Conservation (phyloP, 106 monocot species). For the Dendrobium officinale region DNA sequence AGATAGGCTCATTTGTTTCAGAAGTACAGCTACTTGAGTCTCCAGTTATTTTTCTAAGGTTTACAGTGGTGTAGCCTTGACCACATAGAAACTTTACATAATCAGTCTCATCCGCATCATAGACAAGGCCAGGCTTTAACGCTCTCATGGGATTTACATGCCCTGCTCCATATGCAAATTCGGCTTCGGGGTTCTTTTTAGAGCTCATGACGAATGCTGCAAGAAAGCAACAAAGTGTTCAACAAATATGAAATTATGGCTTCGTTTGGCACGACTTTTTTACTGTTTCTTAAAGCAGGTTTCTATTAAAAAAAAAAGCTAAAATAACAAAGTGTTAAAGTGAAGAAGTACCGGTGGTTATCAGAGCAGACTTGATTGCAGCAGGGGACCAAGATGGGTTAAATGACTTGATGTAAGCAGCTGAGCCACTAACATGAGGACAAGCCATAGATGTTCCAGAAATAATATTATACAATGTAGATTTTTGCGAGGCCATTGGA, state of each 20-base stretch:
- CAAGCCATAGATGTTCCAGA: conserved; percentile 45
- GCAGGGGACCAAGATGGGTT: conserved; percentile 30
- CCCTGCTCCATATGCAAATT: conserved; percentile 23
- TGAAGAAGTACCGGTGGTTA: conserved; percentile 33
- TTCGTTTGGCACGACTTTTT: too few relatives aligned
- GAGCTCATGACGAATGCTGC: conserved; percentile 13
- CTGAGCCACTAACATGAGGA: conserved; percentile 23
- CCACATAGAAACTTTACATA: conserved; percentile 14
- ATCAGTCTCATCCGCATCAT: conserved; percentile 16
- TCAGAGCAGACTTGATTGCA: conserved; percentile 32
- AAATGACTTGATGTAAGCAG: conserved; percentile 33
- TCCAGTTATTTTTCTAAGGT: conserved; percentile 9
- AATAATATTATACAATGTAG: conserved; percentile 14
- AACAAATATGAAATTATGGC: neutral
- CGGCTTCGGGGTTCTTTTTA: conserved; percentile 7
- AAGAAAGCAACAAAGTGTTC: neutral
- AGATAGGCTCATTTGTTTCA: conserved; percentile 4
- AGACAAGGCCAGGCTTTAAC: conserved; percentile 13
- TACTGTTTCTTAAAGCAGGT: too few relatives aligned
- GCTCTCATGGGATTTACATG: conserved; percentile 16
- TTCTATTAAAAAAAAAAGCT: too few relatives aligned
- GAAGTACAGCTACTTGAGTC: conserved; percentile 11
- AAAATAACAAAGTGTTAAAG: too few relatives aligned
- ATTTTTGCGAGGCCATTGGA: neutral
- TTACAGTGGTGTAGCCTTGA: conserved; percentile 13